phyloP scores from a whole-genome alignment of 805 yeast species.

The Grigorovia yakushimaensis region DNA sequence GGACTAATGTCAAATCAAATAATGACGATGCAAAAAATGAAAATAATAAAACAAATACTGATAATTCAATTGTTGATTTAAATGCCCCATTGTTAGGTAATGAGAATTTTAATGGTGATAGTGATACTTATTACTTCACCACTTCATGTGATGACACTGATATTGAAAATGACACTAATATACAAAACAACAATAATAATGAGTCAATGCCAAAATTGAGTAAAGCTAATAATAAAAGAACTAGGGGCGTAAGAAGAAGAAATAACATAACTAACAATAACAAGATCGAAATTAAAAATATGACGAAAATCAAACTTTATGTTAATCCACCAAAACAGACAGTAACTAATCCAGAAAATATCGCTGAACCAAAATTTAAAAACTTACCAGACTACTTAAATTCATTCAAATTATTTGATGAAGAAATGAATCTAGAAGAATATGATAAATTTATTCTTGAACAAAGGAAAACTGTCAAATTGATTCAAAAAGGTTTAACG shows the following conservation, averaged over 20 bases:
- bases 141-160: conserved; percentile 4
- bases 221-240: not conserved
- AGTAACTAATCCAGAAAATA: conserved; percentile 54
- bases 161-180: not conserved
- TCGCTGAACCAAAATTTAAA: conserved; percentile 35
- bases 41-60: no score
- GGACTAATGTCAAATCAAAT: not conserved
- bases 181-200: no score
- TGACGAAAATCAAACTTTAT: conserved; percentile 27
- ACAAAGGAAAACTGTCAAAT: conserved; percentile 38
- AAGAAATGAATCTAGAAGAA: conserved; percentile 52
- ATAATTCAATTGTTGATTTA: not conserved
- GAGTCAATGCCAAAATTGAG: not conserved
- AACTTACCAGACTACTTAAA: conserved; percentile 36
- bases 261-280: conserved; percentile 4
- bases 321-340: conserved; percentile 36
- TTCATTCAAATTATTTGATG: conserved; percentile 53
- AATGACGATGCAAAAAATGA: not conserved
- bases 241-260: not conserved
- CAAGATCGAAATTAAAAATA: conserved; percentile 8
- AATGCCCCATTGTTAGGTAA: not conserved
- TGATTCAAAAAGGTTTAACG: conserved; percentile 39
- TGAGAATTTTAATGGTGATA: conserved; percentile 4
- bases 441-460: conserved; percentile 45
- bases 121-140: conserved; percentile 22